A percentile compares a stretch with the other conserved stretches of the same genome.
Evolutionary conservation across 805 yeast genomes (phyloP).

Genomic region (Cyberlindnera euphorbiiphila): DNA sequence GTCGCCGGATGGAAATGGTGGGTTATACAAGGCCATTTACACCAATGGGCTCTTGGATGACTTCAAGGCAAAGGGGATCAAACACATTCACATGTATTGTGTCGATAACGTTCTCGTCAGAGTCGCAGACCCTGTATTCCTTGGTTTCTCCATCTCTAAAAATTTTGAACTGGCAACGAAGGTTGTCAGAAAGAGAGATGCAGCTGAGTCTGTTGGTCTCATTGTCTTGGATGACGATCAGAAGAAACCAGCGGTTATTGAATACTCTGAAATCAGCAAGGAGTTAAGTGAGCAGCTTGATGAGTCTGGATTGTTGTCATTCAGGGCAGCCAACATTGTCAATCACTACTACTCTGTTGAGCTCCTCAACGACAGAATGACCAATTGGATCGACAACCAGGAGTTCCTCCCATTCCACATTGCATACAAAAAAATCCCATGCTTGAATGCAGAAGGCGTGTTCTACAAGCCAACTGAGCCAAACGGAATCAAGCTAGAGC

Average conservation of each 20-base stretch:
- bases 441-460: constrained; percentile 43
- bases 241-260: constrained; percentile 81
- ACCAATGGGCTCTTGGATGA: constrained; percentile 65
- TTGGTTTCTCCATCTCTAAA: constrained; percentile 77
- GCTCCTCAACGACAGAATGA: constrained; percentile 56
- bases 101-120: constrained; percentile 91
- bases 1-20: constrained; percentile 99
- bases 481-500: constrained; percentile 93
- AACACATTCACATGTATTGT: constrained; percentile 94
- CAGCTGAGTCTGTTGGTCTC: constrained; percentile 86
- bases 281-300: constrained; percentile 70
- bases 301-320: constrained; percentile 53
- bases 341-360: constrained; percentile 90
- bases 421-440: constrained; percentile 85
- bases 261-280: constrained; percentile 82
- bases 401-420: constrained; percentile 84
- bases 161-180: constrained; percentile 80
- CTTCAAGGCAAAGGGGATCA: constrained; percentile 60
- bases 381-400: constrained; percentile 66
- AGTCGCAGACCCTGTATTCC: constrained; percentile 83
- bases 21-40: constrained; percentile 79
- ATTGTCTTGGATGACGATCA: constrained; percentile 63
- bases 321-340: constrained; percentile 95
- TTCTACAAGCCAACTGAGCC: constrained; percentile 62
- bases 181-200: constrained; percentile 88